These are phyloP conservation scores for Nigrograna mackinnonii DNA, from an alignment of 2,329 filamentous ascomycete species.

Conservation along the genomic window DNA sequence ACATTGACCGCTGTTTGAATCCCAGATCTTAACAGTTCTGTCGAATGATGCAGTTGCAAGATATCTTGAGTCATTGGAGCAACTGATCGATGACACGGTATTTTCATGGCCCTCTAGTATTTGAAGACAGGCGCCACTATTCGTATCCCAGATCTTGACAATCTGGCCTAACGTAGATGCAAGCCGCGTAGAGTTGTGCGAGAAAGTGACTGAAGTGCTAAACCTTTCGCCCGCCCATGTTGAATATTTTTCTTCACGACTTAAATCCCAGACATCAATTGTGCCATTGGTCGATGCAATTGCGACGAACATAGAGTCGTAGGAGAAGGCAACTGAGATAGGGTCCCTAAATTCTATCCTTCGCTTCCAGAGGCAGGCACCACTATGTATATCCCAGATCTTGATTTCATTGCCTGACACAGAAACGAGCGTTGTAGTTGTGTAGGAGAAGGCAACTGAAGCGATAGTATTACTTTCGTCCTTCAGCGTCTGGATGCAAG, in stretches of 20 bases:
- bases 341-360: conserved; percentile 16
- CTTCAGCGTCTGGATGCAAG: conserved; percentile 16
- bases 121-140: conserved; percentile 50
- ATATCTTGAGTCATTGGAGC: conserved; percentile 16
- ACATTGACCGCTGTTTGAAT: conserved; percentile 10
- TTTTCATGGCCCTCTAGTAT: conserved; percentile 12
- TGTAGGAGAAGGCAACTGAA: conserved; percentile 24
- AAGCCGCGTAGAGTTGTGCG: conserved; percentile 16
- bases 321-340: conserved; percentile 12
- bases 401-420: conserved; percentile 16
- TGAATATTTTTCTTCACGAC: conserved; percentile 7
- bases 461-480: conserved; percentile 8
- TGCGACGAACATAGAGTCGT: conserved; percentile 17
- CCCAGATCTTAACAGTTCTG: conserved; percentile 21
- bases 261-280: conserved; percentile 19
- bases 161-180: conserved; percentile 18
- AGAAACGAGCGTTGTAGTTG: conserved; percentile 17
- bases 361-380: conserved; percentile 12
- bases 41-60: conserved; percentile 18
- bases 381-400: conserved; percentile 51
- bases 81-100: not conserved
- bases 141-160: conserved; percentile 20
- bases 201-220: conserved; percentile 20
- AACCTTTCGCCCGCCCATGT: conserved; percentile 18
- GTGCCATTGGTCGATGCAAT: conserved; percentile 16